phyloP scores from a whole-genome alignment of 192 early-diverging fungal species.

The Pilobolus umbonatus region DNA sequence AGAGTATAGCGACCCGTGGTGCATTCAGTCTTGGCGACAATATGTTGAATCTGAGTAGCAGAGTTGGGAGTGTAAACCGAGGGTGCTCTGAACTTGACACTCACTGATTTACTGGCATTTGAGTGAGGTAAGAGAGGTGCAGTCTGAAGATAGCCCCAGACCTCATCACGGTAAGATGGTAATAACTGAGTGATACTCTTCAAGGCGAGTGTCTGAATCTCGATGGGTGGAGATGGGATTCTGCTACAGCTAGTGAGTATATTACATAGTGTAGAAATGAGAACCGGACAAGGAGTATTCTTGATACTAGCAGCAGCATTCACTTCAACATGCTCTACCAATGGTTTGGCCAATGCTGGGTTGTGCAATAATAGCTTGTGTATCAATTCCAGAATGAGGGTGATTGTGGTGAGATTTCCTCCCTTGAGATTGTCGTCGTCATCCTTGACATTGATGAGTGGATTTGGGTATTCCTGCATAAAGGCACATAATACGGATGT shows the following conservation, averaged over 20 bases:
- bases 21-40: conserved; percentile 20
- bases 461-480: background rate
- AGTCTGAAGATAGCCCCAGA: conserved; percentile 19
- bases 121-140: conserved; percentile 21
- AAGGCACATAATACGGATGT: conserved; percentile 9
- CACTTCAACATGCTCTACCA: conserved; percentile 11
- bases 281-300: background rate
- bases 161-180: conserved; percentile 16
- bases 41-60: conserved; percentile 12
- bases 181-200: conserved; percentile 18
- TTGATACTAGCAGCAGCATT: background rate
- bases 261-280: conserved; percentile 4
- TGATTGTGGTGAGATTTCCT: conserved; percentile 13
- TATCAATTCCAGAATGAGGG: conserved; percentile 20
- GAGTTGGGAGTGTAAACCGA: conserved; percentile 3
- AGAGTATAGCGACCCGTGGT: conserved; percentile 20
- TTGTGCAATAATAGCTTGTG: conserved; percentile 5
- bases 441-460: background rate
- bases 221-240: background rate
- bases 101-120: background rate
- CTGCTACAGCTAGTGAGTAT: conserved; percentile 1
- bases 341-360: background rate
- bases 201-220: conserved; percentile 9
- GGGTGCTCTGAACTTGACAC: background rate
- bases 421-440: conserved; percentile 1